Conservation (phyloP, 106 monocot genomes). For the Hemerocallis citrina region DNA sequence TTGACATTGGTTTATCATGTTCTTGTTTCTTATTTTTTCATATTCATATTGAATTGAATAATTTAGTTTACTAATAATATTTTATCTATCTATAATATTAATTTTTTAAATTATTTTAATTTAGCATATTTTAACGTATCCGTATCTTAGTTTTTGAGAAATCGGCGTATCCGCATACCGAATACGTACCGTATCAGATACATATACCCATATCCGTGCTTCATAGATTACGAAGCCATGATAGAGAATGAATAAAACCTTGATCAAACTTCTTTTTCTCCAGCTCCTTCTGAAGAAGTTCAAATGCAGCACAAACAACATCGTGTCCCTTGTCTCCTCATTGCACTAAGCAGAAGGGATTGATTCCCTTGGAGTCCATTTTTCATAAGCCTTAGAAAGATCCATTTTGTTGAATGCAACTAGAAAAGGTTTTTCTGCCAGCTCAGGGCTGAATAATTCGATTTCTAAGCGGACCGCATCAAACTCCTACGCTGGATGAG, state of each 20-base stretch:
- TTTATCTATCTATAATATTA: too few species aligned
- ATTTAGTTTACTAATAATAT: too few species aligned
- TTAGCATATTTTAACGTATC: too few species aligned
- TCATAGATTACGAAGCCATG: too few species aligned
- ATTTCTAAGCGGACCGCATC: constrained; percentile 96
- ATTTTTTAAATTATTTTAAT: too few species aligned
- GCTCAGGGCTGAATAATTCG: constrained; percentile 82
- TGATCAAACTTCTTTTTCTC: constrained; percentile 40
- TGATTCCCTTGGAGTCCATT: constrained; percentile 53
- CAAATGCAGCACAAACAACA: constrained; percentile 55
- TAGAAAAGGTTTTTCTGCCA: constrained; percentile 78
- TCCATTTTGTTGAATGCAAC: constrained; percentile 97
- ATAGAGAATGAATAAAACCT: constrained; percentile 32
- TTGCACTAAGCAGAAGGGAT: constrained; percentile 74
- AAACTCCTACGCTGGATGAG: constrained; percentile 91
- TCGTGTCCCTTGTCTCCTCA: constrained; percentile 81
- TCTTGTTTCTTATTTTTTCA: too few species aligned
- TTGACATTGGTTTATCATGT: too few species aligned
- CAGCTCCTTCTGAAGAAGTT: constrained; percentile 51
- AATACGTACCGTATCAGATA: too few species aligned
- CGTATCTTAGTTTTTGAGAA: too few species aligned
- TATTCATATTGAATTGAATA: too few species aligned
- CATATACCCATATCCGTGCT: too few species aligned
- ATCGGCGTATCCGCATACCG: too few species aligned
- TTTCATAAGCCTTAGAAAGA: constrained; percentile 84